Base-by-base conservation (phyloP, 306 rosid species). In the Erythrophleum fordii region DNA sequence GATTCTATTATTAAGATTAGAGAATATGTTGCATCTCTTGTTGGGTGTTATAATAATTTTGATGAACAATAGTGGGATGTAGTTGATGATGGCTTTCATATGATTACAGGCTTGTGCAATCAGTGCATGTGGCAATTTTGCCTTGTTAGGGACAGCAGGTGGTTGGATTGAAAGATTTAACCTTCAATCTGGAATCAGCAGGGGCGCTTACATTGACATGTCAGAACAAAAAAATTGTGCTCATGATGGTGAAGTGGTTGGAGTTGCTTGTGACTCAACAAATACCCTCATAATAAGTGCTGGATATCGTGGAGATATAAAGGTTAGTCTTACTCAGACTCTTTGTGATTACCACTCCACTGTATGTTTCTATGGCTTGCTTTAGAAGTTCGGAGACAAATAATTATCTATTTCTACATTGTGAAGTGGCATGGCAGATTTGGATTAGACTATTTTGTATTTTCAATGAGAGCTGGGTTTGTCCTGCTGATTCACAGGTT, bases 131-230 rank as follows among this genome's bases (percentile, higher is more conserved):
- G 99, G 99, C 77, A 95, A 95, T 87, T 93, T 93, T 82, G 97
- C 94, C 53, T 14, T 95, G 70, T 82, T 95, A 76, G 99, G 99
- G 73, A 95, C 99, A 64, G 94, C 89, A n/a, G 94, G 88, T 89
- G 99, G 99, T 77, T 95, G 99, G 97, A 88, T 95, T 77, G 99
- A 95, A 85, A 90, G 89, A 67, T 93, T 95, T 83, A 94, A 93
- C 79, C 97, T 95, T 89, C 99, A 95, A 79, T 95, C 99, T 37
- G 99, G 99, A 83, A 85, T 91, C 70, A 83, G 91, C 56, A 86
- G 98, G 84, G 98, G 99, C 62, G 85, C 86, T 83, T 95, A 95
- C 82, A 62, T 80, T 51, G 98, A 95, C 85, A 66, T 23, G 18
- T 81, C 89, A 35, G 93, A 86, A 86, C 84, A 78, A 83, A 76